These are phyloP conservation scores for Cercospora sojina DNA, from an alignment of 2,329 filamentous ascomycete genomes.

Conservation along the genomic window DNA sequence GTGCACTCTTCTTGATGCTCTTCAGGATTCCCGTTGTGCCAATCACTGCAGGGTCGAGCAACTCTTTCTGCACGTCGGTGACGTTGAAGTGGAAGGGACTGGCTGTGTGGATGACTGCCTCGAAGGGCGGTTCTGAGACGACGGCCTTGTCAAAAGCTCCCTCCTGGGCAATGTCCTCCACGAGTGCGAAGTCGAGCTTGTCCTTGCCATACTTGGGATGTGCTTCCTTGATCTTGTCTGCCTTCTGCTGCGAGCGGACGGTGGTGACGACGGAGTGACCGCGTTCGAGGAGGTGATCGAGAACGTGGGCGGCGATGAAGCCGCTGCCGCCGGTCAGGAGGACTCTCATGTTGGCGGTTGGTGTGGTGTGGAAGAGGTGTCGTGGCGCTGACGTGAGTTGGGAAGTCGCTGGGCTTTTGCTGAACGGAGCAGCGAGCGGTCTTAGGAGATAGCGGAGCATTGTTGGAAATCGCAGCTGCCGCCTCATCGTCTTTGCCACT, in stretches of 20 bases:
- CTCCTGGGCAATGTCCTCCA: constrained; percentile 68
- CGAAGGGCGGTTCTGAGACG: constrained; percentile 63
- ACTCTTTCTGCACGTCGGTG: constrained; percentile 61
- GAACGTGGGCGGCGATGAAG: constrained; percentile 66
- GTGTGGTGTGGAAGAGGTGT: constrained; percentile 7
- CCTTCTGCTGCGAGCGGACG: constrained; percentile 62
- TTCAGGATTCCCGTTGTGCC: constrained; percentile 63
- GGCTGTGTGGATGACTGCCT: constrained; percentile 72
- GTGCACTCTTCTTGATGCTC: constrained; percentile 60
- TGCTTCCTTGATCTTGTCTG: constrained; percentile 57
- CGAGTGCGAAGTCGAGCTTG: constrained; percentile 64
- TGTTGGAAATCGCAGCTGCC: not conserved
- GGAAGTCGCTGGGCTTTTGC: not conserved
- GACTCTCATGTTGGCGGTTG: constrained; percentile 26
- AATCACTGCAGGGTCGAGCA: constrained; percentile 62
- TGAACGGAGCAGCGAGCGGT: constrained; percentile 1
- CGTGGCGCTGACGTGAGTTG: not conserved
- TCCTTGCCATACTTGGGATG: constrained; percentile 54
- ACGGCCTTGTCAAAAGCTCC: constrained; percentile 66
- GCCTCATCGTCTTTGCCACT: not conserved
- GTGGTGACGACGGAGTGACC: constrained; percentile 63
- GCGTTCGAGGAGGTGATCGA: constrained; percentile 56
- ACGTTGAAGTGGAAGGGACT: constrained; percentile 74
- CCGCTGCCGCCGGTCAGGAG: constrained; percentile 55
- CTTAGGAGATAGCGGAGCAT: constrained; percentile 19